Percentiles rank a stretch among this genome's conserved stretches.
Conservation (phyloP, 306 rosid species). For the Abrus precatorius region DNA sequence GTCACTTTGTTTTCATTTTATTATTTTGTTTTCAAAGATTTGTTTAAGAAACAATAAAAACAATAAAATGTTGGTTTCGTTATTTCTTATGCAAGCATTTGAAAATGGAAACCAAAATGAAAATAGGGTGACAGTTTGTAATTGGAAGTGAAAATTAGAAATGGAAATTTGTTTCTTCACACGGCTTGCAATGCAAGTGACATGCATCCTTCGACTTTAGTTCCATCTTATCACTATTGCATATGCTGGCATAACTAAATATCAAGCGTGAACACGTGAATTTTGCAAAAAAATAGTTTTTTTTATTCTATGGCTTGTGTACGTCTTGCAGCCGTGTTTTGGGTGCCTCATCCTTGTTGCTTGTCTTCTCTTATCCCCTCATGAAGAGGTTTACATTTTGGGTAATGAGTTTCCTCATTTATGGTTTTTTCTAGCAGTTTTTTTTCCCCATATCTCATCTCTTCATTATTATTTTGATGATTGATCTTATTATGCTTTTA, state of each 20-base stretch:
- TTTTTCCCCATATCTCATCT: not conserved
- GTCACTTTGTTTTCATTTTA: not conserved
- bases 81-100: not conserved
- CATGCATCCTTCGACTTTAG: slow-evolving; percentile 8
- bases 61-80: not conserved
- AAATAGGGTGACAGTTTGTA: not conserved
- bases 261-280: slow-evolving; percentile 11
- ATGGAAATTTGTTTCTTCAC: slow-evolving; percentile 1
- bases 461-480: slow-evolving; percentile 14
- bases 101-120: not conserved
- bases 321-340: slow-evolving; percentile 70
- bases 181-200: slow-evolving; percentile 38
- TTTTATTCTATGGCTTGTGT: slow-evolving; percentile 20
- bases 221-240: slow-evolving; percentile 14
- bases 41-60: not conserved
- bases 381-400: slow-evolving; percentile 95
- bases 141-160: not conserved
- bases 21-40: not conserved
- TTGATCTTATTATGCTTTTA: slow-evolving; percentile 42
- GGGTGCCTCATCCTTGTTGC: slow-evolving; percentile 92
- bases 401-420: slow-evolving; percentile 61
- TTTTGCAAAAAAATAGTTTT: slow-evolving; percentile 8
- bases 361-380: slow-evolving; percentile 94
- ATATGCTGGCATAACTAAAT: slow-evolving; percentile 16
- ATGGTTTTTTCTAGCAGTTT: slow-evolving; percentile 23